Evolutionary conservation across 2,329 filamentous ascomycete species (phyloP).

Genomic region (Pestalotiopsis sp.): DNA sequence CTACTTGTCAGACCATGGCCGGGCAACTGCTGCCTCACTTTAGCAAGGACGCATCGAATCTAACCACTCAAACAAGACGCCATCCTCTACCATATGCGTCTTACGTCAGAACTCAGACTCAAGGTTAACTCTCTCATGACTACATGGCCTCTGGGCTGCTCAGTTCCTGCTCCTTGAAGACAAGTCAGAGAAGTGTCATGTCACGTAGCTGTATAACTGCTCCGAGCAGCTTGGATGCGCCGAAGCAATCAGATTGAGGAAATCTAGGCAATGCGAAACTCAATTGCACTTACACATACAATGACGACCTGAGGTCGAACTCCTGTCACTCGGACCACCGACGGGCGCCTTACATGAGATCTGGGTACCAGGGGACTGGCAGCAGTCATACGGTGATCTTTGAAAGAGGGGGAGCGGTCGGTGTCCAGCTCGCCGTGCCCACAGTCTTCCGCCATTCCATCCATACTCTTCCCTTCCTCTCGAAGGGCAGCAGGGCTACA

Average conservation of each 20-base stretch:
- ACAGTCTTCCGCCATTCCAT: neutral
- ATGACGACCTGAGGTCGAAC: neutral
- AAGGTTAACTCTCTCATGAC: neutral
- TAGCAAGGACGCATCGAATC: conserved; percentile 7
- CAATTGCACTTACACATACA: neutral
- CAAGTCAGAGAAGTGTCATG: neutral
- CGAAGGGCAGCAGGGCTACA: conserved; percentile 4
- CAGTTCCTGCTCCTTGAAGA: too few relatives aligned
- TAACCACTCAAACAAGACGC: conserved; percentile 10
- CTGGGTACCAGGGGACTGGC: neutral
- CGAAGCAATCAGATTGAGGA: neutral
- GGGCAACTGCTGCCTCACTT: conserved; percentile 21
- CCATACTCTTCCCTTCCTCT: neutral
- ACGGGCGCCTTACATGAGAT: neutral
- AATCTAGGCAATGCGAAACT: neutral
- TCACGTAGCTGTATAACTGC: neutral
- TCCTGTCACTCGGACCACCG: neutral
- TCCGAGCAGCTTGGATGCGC: neutral
- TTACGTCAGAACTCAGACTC: neutral
- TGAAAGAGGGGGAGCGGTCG: neutral
- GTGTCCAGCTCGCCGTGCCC: neutral
- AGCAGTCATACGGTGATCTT: neutral
- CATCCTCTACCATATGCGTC: neutral
- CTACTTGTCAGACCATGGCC: conserved; percentile 22
- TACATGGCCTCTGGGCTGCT: neutral